Conservation (phyloP, 306 rosid genomes). For the Pyrus pyrifolia region DNA sequence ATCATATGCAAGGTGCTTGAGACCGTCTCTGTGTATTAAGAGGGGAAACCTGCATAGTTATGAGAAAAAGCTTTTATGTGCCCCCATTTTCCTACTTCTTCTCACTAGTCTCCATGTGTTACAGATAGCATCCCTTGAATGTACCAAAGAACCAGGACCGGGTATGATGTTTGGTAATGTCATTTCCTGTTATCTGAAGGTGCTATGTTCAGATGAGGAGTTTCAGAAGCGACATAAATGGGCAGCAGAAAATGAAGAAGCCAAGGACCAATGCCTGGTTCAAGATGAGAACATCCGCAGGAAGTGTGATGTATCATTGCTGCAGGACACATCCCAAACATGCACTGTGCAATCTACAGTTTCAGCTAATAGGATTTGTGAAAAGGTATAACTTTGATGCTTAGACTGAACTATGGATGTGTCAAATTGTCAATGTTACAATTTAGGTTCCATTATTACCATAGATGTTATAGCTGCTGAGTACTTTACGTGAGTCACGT, state of each 20-base stretch:
- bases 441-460: not conserved
- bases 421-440: not conserved
- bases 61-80: not conserved
- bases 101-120: conserved; percentile 30
- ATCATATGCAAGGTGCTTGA: not conserved
- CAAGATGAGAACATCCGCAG: conserved; percentile 32
- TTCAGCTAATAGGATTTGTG: conserved; percentile 25
- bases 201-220: conserved; percentile 41
- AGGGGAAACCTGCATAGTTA: not conserved
- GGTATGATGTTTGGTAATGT: conserved; percentile 39
- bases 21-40: not conserved
- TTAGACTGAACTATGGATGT: not conserved
- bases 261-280: conserved; percentile 52
- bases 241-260: conserved; percentile 33
- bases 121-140: conserved; percentile 52
- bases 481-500: not conserved
- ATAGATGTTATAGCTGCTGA: not conserved
- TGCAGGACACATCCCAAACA: conserved; percentile 15
- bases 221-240: conserved; percentile 25
- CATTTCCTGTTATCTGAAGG: conserved; percentile 38
- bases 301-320: conserved; percentile 30
- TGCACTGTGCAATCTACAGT: conserved; percentile 21
- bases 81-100: conserved; percentile 8
- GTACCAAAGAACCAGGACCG: conserved; percentile 50
- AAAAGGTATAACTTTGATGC: conserved; percentile 43